Conservation (phyloP, 345 rosid species). For the Arabidopsis suecica region DNA sequence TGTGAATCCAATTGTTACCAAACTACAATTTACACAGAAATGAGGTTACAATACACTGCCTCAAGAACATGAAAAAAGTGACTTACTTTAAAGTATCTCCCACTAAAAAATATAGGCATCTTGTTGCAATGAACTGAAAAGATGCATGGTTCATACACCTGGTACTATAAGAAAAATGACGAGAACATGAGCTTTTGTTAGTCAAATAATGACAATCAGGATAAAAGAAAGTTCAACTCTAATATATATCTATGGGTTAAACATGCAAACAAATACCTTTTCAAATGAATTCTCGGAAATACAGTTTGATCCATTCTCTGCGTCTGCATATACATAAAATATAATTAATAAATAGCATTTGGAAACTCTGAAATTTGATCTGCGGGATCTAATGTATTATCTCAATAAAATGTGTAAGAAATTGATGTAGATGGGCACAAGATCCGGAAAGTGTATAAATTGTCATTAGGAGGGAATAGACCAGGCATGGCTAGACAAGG, state of each 20-base stretch:
- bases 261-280: constrained; percentile 34
- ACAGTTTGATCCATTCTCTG: constrained; percentile 35
- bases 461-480: constrained; percentile 1
- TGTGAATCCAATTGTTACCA: constrained; percentile 20
- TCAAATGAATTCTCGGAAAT: constrained; percentile 32
- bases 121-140: constrained; percentile 64
- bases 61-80: constrained; percentile 26
- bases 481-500: background rate
- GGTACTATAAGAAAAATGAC: constrained; percentile 17
- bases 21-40: constrained; percentile 6
- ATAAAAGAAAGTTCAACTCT: background rate
- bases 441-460: background rate
- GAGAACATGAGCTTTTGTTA: constrained; percentile 21
- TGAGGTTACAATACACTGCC: background rate
- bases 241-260: constrained; percentile 4
- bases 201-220: constrained; percentile 2
- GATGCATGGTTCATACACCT: constrained; percentile 77
- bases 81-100: constrained; percentile 89
- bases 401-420: background rate
- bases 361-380: background rate
- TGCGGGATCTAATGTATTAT: background rate
- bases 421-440: background rate
- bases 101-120: constrained; percentile 78
- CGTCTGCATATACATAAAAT: constrained; percentile 34
- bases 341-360: background rate